A percentile compares a stretch with the other conserved stretches of the same genome.
Conservation (phyloP, 2,329 filamentous ascomycete species). For the Lecanicillium sp. region DNA sequence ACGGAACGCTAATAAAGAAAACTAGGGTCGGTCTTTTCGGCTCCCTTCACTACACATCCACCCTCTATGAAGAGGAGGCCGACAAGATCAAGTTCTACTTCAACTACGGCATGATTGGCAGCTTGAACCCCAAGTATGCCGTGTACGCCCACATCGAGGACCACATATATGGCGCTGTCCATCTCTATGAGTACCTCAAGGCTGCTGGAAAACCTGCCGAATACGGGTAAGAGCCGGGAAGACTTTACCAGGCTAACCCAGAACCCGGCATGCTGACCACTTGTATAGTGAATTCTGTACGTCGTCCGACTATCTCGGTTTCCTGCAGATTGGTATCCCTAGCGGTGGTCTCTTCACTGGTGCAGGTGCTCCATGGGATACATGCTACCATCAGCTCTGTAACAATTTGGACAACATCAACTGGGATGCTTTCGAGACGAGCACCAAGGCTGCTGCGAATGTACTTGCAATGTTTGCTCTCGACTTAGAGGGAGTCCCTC, state of each 20-base stretch:
- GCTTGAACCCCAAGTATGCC: conserved; percentile 27
- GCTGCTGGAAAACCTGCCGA: conserved; percentile 24
- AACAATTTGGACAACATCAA: conserved; percentile 32
- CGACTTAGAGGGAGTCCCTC: conserved; percentile 25
- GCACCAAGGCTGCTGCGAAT: conserved; percentile 38
- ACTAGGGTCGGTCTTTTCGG: conserved; percentile 31
- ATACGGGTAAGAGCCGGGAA: conserved; percentile 23
- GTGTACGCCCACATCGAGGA: conserved; percentile 32
- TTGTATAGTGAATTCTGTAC: conserved; percentile 21
- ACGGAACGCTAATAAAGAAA: conserved; percentile 10
- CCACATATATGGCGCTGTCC: conserved; percentile 25
- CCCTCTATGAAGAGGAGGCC: conserved; percentile 26
- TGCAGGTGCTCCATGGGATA: conserved; percentile 24
- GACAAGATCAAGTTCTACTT: conserved; percentile 58
- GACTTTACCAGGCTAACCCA: too few relatives aligned
- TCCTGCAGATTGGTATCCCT: conserved; percentile 30
- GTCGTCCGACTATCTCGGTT: conserved; percentile 32
- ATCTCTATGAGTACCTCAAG: conserved; percentile 26
- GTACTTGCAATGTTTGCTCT: conserved; percentile 34
- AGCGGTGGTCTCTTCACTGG: conserved; percentile 32
- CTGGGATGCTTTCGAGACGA: conserved; percentile 30
- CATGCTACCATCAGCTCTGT: conserved; percentile 31
- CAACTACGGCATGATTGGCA: conserved; percentile 65
- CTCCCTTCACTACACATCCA: conserved; percentile 29
- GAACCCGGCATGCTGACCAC: too few relatives aligned